Evolutionary conservation across 805 yeast genomes (phyloP), one percentile per base, ranked within the genome.

Genomic region (Wickerhamomyces xylosicus): DNA sequence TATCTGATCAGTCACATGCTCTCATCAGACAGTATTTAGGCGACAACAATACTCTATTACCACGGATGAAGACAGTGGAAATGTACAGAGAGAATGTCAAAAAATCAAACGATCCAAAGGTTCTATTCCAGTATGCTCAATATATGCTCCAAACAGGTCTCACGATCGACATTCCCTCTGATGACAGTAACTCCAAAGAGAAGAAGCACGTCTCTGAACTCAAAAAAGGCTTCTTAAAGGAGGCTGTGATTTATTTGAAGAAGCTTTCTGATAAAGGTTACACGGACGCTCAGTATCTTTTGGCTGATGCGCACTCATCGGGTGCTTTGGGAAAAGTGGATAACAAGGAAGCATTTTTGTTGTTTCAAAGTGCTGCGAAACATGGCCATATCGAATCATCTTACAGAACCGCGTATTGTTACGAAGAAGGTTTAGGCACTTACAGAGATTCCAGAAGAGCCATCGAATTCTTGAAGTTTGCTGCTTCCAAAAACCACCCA

Each of bases 401-500:
- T 1, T 92, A 84, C 61, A 73, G 97, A 49, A 84, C 95, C 0
- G 85, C 97, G 0, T 73, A 83, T 39, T 90, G 96, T 60, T 84
- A 80, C 49, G 95, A 89, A 59, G 94, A 87, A 60, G 98, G 98
- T 15, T 66, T 89, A 59, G 98, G 98, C 4, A 82, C 90, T 4
- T 77, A 85, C 17, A 72, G 92, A 49, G 97, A 92, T 58, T 79
- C 95, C 0, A 72, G 94, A 41, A 81, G 85, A 50, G 87, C 94
- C 1, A 64, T 86, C 7, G 94, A 85, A 48, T 86, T 79, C 56
- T 63, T 86, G 42, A 81, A 82, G 54, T 77, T 78, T 53, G 95
- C 97, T 0, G 95, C 97, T 0, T 72, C 87, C 25, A 81, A 83
- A 56, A 86, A 85, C 53, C 98, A 90, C 58, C 87, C 97, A 0